Percentiles rank a stretch among this genome's conserved stretches.
These are phyloP conservation scores for Didymella arachidicola DNA, from an alignment of 2,329 filamentous ascomycete genomes.

Conservation along the genomic window DNA sequence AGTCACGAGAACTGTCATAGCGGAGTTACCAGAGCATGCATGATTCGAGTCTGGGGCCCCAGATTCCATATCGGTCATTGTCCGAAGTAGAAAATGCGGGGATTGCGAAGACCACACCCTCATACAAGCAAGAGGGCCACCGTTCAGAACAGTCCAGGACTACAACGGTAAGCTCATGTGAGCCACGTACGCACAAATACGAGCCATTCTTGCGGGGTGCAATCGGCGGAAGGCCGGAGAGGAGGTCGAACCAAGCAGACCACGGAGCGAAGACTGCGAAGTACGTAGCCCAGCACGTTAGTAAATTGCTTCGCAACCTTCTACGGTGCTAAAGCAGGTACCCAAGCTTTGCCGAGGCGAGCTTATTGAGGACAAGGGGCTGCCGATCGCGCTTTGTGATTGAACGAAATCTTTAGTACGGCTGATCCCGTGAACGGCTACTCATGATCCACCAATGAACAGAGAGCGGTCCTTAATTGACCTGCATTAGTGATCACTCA, in stretches of 20 bases:
- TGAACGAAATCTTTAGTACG: neutral
- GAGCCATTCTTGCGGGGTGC: neutral
- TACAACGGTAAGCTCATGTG: neutral
- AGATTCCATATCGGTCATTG: slow-evolving; percentile 2
- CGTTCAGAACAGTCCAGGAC: neutral
- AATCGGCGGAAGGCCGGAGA: slow-evolving; percentile 16
- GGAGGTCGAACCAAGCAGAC: neutral
- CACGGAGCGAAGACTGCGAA: slow-evolving; percentile 5
- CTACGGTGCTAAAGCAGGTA: neutral
- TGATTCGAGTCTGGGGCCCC: slow-evolving; percentile 11
- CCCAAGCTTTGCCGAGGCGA: slow-evolving; percentile 19
- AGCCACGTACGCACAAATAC: neutral
- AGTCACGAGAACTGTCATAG: neutral
- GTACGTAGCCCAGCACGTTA: neutral
- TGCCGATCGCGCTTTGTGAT: slow-evolving; percentile 5
- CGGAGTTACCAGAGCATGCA: neutral
- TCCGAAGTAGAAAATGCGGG: slow-evolving; percentile 7
- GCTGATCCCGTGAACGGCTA: neutral
- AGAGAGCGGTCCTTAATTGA: neutral
- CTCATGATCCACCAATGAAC: slow-evolving; percentile 6
- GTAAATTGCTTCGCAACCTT: slow-evolving; percentile 7
- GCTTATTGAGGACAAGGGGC: slow-evolving; percentile 17
- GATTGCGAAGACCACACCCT: neutral
- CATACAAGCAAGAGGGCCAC: slow-evolving; percentile 2
- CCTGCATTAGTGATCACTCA: neutral